Evolutionary conservation across 2,329 filamentous ascomycete species (phyloP).

Genomic region (Aspergillus ibericus): DNA sequence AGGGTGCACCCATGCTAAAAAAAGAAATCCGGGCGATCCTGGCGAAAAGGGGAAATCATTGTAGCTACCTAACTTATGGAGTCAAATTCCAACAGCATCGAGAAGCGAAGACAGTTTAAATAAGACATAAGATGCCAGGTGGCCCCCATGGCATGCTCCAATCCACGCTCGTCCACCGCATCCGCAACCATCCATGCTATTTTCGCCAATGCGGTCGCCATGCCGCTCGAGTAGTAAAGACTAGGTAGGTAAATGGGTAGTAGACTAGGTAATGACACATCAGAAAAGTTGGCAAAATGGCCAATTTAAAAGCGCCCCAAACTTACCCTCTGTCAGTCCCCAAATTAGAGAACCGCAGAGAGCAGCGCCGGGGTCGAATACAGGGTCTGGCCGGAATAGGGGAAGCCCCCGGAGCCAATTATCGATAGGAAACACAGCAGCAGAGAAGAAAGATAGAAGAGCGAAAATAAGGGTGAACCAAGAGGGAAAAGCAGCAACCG

Average conservation of each 20-base stretch:
- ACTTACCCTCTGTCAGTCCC: background rate
- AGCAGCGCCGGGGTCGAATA: background rate
- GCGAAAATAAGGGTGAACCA: background rate
- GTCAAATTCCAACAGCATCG: background rate
- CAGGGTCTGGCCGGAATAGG: background rate
- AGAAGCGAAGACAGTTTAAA: background rate
- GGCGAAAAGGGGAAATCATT: background rate
- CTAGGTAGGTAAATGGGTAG: too few relatives aligned
- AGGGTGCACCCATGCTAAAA: background rate
- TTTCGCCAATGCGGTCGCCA: background rate
- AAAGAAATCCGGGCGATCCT: background rate
- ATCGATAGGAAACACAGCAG: conserved; percentile 7
- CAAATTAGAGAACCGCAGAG: background rate
- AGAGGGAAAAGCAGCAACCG: conserved; percentile 7
- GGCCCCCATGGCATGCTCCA: background rate
- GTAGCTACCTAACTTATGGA: background rate
- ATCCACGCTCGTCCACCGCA: conserved; percentile 7
- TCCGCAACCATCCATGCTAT: conserved; percentile 4
- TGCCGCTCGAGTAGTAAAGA: background rate
- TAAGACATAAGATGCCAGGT: background rate
- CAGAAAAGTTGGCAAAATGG: background rate
- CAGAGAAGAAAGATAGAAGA: background rate
- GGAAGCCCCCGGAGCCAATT: background rate
- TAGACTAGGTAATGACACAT: too few relatives aligned
- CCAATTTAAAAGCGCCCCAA: background rate